Evolutionary conservation across 1,284 basidiomycete species (phyloP).

Genomic region (Erythrobasidium hasegawianum): DNA sequence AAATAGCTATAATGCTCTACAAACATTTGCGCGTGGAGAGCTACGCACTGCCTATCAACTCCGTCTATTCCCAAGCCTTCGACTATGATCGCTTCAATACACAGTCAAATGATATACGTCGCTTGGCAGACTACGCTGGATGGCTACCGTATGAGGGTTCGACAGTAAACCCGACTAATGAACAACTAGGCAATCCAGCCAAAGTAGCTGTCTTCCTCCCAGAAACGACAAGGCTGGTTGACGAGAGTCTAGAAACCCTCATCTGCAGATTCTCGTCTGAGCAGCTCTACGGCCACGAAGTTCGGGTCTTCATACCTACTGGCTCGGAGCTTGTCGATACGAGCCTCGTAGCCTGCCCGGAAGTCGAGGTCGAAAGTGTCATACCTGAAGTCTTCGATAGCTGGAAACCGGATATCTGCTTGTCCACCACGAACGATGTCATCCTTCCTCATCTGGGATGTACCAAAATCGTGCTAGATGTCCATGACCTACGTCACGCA

Average conservation of each 20-base stretch:
- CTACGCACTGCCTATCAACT: background rate
- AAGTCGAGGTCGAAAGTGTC: constrained; percentile 9
- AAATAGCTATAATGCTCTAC: background rate
- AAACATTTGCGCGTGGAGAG: background rate
- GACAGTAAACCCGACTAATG: too few species aligned
- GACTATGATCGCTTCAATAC: too few species aligned
- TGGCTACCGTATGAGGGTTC: too few species aligned
- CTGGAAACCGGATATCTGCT: constrained; percentile 14
- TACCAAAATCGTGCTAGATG: constrained; percentile 27
- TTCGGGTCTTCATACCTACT: constrained; percentile 37
- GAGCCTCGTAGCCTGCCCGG: constrained; percentile 21
- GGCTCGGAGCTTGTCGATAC: constrained; percentile 11
- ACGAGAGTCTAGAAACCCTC: constrained; percentile 34
- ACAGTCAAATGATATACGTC: background rate
- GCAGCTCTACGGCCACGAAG: constrained; percentile 21
- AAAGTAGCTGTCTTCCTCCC: constrained; percentile 36
- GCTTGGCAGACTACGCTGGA: background rate
- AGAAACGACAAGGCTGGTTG: constrained; percentile 4
- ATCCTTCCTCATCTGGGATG: constrained; percentile 26
- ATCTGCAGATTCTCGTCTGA: constrained; percentile 37
- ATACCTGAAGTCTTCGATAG: background rate
- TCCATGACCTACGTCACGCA: constrained; percentile 32
- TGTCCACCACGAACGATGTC: background rate
- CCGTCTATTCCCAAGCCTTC: background rate
- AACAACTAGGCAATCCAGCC: background rate